These are phyloP conservation scores for Bathelium albidoporum DNA, from an alignment of 495 filamentous ascomycete species.

Conservation along the genomic window DNA sequence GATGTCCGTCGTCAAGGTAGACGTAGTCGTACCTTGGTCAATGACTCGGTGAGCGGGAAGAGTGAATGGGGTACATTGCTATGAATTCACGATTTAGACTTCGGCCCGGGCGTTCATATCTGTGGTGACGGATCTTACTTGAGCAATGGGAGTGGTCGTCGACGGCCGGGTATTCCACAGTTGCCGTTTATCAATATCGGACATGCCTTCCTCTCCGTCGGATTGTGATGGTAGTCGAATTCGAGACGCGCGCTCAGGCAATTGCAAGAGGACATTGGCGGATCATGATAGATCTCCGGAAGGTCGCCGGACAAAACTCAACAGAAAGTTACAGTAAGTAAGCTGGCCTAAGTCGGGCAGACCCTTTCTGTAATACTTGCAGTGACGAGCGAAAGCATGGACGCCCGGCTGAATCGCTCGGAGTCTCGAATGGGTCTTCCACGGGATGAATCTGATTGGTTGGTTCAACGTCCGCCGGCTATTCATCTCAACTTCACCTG, in stretches of 20 bases:
- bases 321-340: not conserved
- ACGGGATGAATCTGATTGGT: not conserved
- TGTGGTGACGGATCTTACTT: not conserved
- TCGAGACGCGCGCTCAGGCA: not conserved
- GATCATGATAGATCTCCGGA: not conserved
- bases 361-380: not conserved
- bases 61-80: conserved; percentile 34
- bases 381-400: not conserved
- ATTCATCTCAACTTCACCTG: not conserved
- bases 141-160: not conserved
- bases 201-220: not conserved
- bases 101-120: not conserved
- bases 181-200: not conserved
- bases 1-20: conserved; percentile 30
- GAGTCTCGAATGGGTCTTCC: not conserved
- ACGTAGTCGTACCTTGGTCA: conserved; percentile 19
- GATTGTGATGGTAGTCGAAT: not conserved
- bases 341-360: not conserved
- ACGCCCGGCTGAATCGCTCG: not conserved
- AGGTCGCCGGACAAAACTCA: not conserved
- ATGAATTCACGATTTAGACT: conserved; percentile 9
- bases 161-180: not conserved
- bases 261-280: not conserved
- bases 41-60: conserved; percentile 31
- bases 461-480: not conserved